phyloP scores from a whole-genome alignment of 2,329 filamentous ascomycete genomes.

The Trichoderma koningiopsis region DNA sequence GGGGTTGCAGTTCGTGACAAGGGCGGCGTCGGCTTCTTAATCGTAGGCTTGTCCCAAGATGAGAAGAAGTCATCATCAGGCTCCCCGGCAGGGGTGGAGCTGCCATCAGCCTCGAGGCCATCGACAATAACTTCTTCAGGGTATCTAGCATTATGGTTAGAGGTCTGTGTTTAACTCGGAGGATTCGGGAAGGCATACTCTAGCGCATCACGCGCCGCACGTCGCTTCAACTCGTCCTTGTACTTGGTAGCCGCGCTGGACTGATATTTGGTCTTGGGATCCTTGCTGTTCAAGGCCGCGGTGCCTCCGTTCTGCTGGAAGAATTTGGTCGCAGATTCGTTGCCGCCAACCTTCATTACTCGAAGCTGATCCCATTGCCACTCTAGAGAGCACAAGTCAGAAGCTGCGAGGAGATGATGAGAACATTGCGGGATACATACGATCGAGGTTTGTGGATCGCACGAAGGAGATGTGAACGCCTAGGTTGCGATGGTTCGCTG shows the following conservation, averaged over 20 bases:
- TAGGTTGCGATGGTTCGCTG: conserved; percentile 93
- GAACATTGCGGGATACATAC: conserved; percentile 58
- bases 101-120: conserved; percentile 64
- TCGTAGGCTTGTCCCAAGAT: conserved; percentile 96
- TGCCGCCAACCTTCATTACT: conserved; percentile 97
- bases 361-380: conserved; percentile 99
- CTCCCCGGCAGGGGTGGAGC: conserved; percentile 78
- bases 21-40: conserved; percentile 94
- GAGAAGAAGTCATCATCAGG: conserved; percentile 97
- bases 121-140: conserved; percentile 88
- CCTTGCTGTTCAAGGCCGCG: conserved; percentile 92
- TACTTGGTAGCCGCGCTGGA: conserved; percentile 94
- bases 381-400: conserved; percentile 51
- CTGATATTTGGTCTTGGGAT: conserved; percentile 94
- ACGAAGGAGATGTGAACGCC: conserved; percentile 99
- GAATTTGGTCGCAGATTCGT: conserved; percentile 97
- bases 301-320: conserved; percentile 96
- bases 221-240: conserved; percentile 91
- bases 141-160: conserved; percentile 57
- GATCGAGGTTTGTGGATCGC: conserved; percentile 95
- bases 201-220: conserved; percentile 79
- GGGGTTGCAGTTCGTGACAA: conserved; percentile 88
- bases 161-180: not conserved
- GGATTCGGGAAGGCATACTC: conserved; percentile 62
- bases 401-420: conserved; percentile 23